Evolutionary conservation across 176 grass and related monocot species (phyloP).

Genomic region (Guadua angustifolia): DNA sequence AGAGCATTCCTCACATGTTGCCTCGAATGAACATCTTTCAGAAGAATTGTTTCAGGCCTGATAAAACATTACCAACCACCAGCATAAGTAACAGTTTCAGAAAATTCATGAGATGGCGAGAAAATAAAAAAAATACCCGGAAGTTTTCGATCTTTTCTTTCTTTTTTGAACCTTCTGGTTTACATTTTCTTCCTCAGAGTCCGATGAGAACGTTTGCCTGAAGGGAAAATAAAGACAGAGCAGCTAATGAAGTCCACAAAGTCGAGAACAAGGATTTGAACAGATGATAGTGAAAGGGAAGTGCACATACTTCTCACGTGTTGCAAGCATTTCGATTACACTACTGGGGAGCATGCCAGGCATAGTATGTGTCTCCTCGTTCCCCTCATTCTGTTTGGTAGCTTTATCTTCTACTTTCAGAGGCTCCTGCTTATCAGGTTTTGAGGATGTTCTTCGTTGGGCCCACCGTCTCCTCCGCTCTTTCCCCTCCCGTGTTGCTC

Average conservation of each 20-base stretch:
- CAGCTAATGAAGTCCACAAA: slow-evolving; percentile 20
- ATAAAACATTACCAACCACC: slow-evolving; percentile 39
- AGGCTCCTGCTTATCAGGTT: slow-evolving; percentile 21
- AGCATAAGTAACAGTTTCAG: slow-evolving; percentile 24
- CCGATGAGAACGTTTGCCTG: slow-evolving; percentile 82
- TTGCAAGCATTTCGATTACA: slow-evolving; percentile 82
- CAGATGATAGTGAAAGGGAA: slow-evolving; percentile 8
- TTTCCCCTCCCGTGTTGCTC: slow-evolving; percentile 46
- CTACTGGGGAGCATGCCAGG: slow-evolving; percentile 79
- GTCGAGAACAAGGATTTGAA: slow-evolving; percentile 1
- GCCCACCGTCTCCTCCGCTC: slow-evolving; percentile 56
- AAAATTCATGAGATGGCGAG: not conserved
- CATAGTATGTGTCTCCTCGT: slow-evolving; percentile 39
- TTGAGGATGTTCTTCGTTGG: slow-evolving; percentile 50
- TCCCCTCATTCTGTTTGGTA: slow-evolving; percentile 28
- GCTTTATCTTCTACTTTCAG: slow-evolving; percentile 40
- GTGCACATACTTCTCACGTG: slow-evolving; percentile 86
- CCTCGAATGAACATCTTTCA: slow-evolving; percentile 64
- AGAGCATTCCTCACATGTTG: slow-evolving; percentile 65
- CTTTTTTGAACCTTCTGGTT: slow-evolving; percentile 57
- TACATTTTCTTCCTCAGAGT: slow-evolving; percentile 81
- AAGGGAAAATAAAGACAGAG: slow-evolving; percentile 25
- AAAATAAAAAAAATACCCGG: slow-evolving; percentile 57
- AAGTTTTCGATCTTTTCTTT: slow-evolving; percentile 61
- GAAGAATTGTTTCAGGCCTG: slow-evolving; percentile 77